phyloP scores from a whole-genome alignment of 192 early-diverging fungal species.

The Entomortierella beljakovae region DNA sequence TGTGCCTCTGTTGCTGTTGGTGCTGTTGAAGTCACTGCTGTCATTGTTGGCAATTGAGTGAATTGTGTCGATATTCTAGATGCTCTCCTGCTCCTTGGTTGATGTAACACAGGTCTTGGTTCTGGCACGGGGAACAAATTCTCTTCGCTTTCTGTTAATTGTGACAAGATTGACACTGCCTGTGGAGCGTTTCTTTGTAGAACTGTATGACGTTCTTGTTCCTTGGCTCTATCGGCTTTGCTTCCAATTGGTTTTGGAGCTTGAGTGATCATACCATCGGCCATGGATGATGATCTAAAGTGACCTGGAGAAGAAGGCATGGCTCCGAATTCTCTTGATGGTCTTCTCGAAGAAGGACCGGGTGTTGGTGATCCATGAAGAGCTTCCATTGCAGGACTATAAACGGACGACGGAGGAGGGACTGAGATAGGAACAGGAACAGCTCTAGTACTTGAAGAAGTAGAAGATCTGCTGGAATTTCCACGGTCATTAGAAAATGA shows the following conservation, averaged over 20 bases:
- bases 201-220: conserved; percentile 14
- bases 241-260: conserved; percentile 30
- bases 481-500: conserved; percentile 12
- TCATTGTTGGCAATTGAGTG: not conserved
- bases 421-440: conserved; percentile 5
- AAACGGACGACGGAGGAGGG: conserved; percentile 14
- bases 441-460: conserved; percentile 12
- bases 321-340: not conserved
- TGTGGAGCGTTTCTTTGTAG: conserved; percentile 48
- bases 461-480: conserved; percentile 10
- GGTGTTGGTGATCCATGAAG: conserved; percentile 14
- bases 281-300: conserved; percentile 12
- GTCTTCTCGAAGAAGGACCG: not conserved
- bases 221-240: conserved; percentile 35
- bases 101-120: conserved; percentile 23
- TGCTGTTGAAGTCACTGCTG: conserved; percentile 6
- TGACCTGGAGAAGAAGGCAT: conserved; percentile 20
- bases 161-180: conserved; percentile 23
- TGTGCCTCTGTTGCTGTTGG: conserved; percentile 1
- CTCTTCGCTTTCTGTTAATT: conserved; percentile 20
- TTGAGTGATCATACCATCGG: conserved; percentile 15
- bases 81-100: conserved; percentile 52
- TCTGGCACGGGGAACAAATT: conserved; percentile 51
- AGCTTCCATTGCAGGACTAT: conserved; percentile 12
- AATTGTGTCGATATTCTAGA: not conserved